Percentiles rank a stretch among this genome's conserved stretches.
Conservation (phyloP, 768 basidiomycete species). For the Cystofilobasidium bisporidii region DNA sequence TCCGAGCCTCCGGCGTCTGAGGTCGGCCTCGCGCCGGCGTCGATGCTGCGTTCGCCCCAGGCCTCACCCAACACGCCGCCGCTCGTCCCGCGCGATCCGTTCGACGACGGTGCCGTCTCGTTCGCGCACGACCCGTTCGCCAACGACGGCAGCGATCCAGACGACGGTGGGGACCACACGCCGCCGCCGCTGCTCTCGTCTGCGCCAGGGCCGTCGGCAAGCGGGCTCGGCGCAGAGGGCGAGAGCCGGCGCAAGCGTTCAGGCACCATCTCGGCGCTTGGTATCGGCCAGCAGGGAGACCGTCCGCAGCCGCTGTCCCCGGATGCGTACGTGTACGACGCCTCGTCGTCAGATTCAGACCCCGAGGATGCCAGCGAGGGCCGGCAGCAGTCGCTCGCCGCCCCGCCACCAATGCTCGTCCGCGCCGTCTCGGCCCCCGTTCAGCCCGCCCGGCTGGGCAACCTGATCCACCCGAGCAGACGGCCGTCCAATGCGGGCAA, state of each 20-base stretch:
- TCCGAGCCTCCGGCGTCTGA: background rate
- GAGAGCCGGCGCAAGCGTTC: background rate
- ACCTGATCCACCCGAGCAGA: conserved; percentile 23
- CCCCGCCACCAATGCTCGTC: conserved; percentile 18
- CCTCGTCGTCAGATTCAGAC: background rate
- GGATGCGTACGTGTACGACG: background rate
- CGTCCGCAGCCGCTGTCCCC: background rate
- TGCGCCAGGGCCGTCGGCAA: background rate
- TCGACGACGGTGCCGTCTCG: conserved; percentile 23
- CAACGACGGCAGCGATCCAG: conserved; percentile 22
- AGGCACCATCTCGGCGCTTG: background rate
- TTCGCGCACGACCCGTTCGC: conserved; percentile 29
- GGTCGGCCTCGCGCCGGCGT: background rate
- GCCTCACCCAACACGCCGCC: background rate
- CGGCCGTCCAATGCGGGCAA: conserved; percentile 9
- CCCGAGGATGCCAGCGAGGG: background rate
- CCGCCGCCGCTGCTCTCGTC: background rate
- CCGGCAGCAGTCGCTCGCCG: background rate
- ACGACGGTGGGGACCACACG: conserved; percentile 6
- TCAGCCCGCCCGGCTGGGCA: conserved; percentile 15
- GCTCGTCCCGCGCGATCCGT: conserved; percentile 23
- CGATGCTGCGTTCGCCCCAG: background rate
- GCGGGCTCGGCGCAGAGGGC: background rate
- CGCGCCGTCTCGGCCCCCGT: conserved; percentile 27
- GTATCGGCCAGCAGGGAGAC: background rate